Evolutionary conservation across 306 rosid species (phyloP), one percentile per base, ranked within the genome.

Genomic region (Fagus sylvatica): DNA sequence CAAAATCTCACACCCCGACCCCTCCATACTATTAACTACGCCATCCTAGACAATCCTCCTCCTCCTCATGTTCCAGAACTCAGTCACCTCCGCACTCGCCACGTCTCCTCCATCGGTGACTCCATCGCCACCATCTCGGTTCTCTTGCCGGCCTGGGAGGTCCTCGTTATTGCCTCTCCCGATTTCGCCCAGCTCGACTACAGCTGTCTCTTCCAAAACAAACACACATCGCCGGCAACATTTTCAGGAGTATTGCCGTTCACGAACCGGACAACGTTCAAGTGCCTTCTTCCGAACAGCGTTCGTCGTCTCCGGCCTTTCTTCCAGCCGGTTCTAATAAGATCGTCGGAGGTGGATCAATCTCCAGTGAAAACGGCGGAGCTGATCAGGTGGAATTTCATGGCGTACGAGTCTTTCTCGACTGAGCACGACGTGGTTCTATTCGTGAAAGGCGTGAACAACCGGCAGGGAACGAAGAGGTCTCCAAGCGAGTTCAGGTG

Each of bases 91-190:
- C 77, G 71, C 59, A 49, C 75, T 32, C 90, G 90, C 37, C 88
- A n/a, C 3, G 90, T 87, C 0, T 76, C 91, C 5, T 91, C 89
- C 9, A 10, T 81, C 61, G 42, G 62, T 30, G n/a, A 78, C n/a
- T 65, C 79, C 3, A 10, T 80, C 53, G 15, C 86, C 51, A 49
- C 91, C 48, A 79, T 80, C 46, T 78, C 98, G 4, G 6, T 89
- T 51, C 90, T 93, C 0, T 33, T 93, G 0, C 89, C 98, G 0
- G 93, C 80, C 53, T 93, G 96, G 98, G 88, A 90, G 75, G 49
- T 93, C 68, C 84, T 93, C n/a, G 11, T 90, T 39, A 61, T 90
- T 43, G 75, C 78, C 37, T 76, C 85, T 46, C 54, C 40, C 0
- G 42, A 15, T 2, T 62, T 43, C 37, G 40, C 6, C 6, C 53